Evolutionary conservation across 306 rosid genomes (phyloP), one percentile per base, ranked within the genome.

Genomic region (Quercus glauca): DNA sequence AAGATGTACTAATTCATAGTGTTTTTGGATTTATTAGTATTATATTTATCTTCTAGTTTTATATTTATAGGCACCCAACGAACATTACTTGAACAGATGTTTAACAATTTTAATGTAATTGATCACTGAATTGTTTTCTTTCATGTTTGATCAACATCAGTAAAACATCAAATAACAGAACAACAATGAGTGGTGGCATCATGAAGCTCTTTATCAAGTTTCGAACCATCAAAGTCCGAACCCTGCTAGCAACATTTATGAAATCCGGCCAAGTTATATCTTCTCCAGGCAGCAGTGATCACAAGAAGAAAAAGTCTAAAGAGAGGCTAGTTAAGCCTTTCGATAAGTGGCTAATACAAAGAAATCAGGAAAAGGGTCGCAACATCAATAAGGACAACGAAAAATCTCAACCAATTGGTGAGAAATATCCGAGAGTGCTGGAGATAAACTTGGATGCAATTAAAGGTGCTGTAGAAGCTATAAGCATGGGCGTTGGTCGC

Each of bases 171-270:
- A 86, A 84, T 77, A 57, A 25, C 33, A 61, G 77, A 49, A 49
- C 67, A 33, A 35, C 83, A 49, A 82, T 35, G 53, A 79, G 70
- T 23, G 85, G 85, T 28, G 83, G 85, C 13, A 79, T 90, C 31
- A 79, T 83, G 88, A 90, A 85, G 65, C 37, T 86, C 55, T 29
- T 90, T 63, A 83, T 83, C 51, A 90, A 86, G 83, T 77, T 86
- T 70, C 64, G 78, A 86, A 83, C 84, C 37, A 79, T 76, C 61
- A 86, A 85, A 69, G 76, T 88, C 2, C 78, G 85, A 60, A 79
- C 84, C 45, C 20, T 83, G 5, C 37, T 88, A 23, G 72, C 91
- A 67, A 80, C 90, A 67, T 60, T 88, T 5, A 56, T 69, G 18
- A 90, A 86, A 33, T 80, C 85, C 43, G 29, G 72, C 56, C 82